Evolutionary conservation across 139 green algal species (phyloP).

Genomic region (Chlorokybus atmophyticus): DNA sequence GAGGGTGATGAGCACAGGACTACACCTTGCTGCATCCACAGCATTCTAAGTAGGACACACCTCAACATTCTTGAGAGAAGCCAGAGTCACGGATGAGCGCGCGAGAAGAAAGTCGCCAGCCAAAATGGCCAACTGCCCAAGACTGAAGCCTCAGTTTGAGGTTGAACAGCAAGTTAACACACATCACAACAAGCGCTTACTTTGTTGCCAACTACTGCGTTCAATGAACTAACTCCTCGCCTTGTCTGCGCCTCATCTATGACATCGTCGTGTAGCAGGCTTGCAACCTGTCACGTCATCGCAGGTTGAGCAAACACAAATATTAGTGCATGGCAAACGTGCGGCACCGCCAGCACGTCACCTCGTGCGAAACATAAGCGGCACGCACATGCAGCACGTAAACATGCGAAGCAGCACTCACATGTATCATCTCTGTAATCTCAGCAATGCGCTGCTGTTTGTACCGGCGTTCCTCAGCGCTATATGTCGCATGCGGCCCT

Average conservation of each 20-base stretch:
- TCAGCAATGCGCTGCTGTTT: constrained; percentile 89
- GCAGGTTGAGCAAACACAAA: not conserved
- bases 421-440: constrained; percentile 93
- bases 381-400: not conserved
- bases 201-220: constrained; percentile 71
- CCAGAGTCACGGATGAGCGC: constrained; percentile 76
- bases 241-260: constrained; percentile 77
- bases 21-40: not conserved
- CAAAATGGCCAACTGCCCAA: constrained; percentile 68
- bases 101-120: constrained; percentile 96
- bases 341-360: not conserved
- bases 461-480: constrained; percentile 29
- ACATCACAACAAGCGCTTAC: not conserved
- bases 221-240: constrained; percentile 66
- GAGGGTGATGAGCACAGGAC: too few species aligned
- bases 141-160: constrained; percentile 29
- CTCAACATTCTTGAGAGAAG: constrained; percentile 65
- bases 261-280: constrained; percentile 84
- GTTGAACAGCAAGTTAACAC: not conserved
- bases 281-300: constrained; percentile 25
- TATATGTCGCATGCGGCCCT: not conserved
- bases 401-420: constrained; percentile 2
- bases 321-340: not conserved
- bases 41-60: too few species aligned
- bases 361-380: not conserved